phyloP scores from a whole-genome alignment of 257 asterid species.

The Gardenia jasminoides region DNA sequence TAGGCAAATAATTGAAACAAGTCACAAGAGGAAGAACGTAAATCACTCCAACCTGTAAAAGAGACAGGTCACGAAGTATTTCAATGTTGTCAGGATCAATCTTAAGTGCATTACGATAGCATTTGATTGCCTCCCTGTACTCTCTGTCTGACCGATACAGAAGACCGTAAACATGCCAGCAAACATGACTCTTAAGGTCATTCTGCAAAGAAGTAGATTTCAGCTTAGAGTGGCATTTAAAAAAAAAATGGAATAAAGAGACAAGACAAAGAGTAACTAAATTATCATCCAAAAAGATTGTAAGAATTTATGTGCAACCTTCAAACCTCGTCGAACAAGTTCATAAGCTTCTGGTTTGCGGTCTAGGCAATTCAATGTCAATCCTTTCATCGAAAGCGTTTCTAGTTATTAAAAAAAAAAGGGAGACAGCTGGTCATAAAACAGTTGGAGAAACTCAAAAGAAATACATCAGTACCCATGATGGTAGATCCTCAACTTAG shows the following conservation, averaged over 20 bases:
- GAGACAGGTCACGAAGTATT: conserved; percentile 94
- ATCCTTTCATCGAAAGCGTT: conserved; percentile 96
- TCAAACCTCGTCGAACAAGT: conserved; percentile 92
- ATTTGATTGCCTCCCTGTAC: conserved; percentile 96
- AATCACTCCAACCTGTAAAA: conserved; percentile 65
- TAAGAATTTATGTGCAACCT: conserved; percentile 46
- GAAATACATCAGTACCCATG: background rate
- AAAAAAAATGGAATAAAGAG: conserved; percentile 16
- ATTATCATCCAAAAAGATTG: background rate
- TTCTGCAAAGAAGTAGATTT: conserved; percentile 61
- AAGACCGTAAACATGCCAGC: conserved; percentile 99
- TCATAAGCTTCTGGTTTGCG: conserved; percentile 98
- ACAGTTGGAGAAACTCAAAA: conserved; percentile 8
- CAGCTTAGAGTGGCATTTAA: conserved; percentile 12
- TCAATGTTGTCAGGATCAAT: conserved; percentile 98
- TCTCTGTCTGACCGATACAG: conserved; percentile 97
- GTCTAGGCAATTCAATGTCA: conserved; percentile 94
- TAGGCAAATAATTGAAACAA: background rate
- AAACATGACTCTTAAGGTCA: conserved; percentile 98
- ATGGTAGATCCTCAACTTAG: background rate
- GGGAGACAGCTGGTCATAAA: conserved; percentile 7
- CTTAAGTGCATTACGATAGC: conserved; percentile 93
- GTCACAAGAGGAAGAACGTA: conserved; percentile 7
- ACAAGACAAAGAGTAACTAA: background rate
- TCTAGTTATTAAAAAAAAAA: conserved; percentile 51